A percentile compares a stretch with the other conserved stretches of the same genome.
Evolutionary conservation across 78 protist species (phyloP).

Genomic region (Dictyostelium purpureum): DNA sequence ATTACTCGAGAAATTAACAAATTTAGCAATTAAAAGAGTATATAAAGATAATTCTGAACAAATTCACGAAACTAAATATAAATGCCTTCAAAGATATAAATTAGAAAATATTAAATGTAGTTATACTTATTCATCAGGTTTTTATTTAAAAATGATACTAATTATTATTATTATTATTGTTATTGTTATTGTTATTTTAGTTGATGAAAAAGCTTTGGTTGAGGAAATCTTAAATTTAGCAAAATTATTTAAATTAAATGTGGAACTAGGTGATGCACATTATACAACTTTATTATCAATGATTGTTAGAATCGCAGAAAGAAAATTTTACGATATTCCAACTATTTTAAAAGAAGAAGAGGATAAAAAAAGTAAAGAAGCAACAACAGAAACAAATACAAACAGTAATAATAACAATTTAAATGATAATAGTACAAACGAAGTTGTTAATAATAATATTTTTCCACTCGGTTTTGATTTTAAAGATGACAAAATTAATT

Average conservation of each 20-base stretch:
- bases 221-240: slow-evolving; percentile 20
- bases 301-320: slow-evolving; percentile 65
- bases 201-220: slow-evolving; percentile 9
- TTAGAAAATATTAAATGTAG: slow-evolving; percentile 26
- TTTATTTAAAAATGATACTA: neutral
- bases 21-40: neutral
- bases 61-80: slow-evolving; percentile 72
- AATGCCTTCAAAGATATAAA: slow-evolving; percentile 64
- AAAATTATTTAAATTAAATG: slow-evolving; percentile 27
- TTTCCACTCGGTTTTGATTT: slow-evolving; percentile 65
- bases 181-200: neutral
- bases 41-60: slow-evolving; percentile 64
- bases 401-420: neutral
- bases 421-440: slow-evolving; percentile 28
- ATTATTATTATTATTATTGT: neutral
- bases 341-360: neutral
- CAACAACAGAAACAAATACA: neutral
- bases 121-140: neutral
- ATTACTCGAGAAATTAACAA: neutral
- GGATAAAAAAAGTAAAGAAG: neutral
- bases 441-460: slow-evolving; percentile 35
- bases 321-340: slow-evolving; percentile 46
- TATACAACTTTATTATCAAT: neutral
- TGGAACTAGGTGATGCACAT: slow-evolving; percentile 9
- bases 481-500: slow-evolving; percentile 58